These are phyloP conservation scores for Pythium vanterpoolii DNA, from an alignment of 352 stramenopile genomes.

Conservation along the genomic window DNA sequence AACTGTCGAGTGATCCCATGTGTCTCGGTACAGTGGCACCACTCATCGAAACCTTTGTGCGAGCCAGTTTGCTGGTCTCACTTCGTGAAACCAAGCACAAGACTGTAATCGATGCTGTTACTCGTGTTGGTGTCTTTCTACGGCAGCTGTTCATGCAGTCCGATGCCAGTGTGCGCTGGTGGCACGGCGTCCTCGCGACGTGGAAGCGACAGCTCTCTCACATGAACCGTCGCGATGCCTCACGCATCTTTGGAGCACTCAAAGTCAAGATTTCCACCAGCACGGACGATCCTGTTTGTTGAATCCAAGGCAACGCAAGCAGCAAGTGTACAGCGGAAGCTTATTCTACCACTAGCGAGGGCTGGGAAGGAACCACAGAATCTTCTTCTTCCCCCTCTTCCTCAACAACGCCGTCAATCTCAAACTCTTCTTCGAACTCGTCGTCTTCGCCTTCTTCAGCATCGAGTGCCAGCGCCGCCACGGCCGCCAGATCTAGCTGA, in stretches of 20 bases:
- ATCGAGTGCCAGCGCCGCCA: slow-evolving; percentile 1
- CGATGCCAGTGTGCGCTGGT: not conserved
- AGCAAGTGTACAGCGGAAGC: too few relatives aligned
- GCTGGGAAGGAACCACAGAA: too few relatives aligned
- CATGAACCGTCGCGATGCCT: not conserved
- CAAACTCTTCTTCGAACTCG: slow-evolving; percentile 9
- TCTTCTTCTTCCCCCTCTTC: slow-evolving; percentile 3
- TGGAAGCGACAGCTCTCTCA: slow-evolving; percentile 5
- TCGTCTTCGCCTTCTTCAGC: slow-evolving; percentile 12
- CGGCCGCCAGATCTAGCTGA: slow-evolving; percentile 14
- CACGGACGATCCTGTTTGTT: too few relatives aligned
- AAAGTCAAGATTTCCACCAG: too few relatives aligned
- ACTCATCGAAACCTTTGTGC: slow-evolving; percentile 13
- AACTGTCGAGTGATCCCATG: not conserved
- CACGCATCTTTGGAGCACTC: slow-evolving; percentile 1
- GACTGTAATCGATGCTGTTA: not conserved
- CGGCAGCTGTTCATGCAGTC: not conserved
- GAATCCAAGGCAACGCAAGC: too few relatives aligned
- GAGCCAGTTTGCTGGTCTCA: not conserved
- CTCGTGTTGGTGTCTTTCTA: not conserved
- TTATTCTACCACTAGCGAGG: too few relatives aligned
- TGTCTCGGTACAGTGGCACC: not conserved
- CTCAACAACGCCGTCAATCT: not conserved
- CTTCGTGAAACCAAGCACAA: not conserved
- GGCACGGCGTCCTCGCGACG: not conserved